A percentile compares a stretch with the other conserved stretches of the same genome.
phyloP scores from a whole-genome alignment of 2,329 filamentous ascomycete genomes.

The Aspergillus sp. region DNA sequence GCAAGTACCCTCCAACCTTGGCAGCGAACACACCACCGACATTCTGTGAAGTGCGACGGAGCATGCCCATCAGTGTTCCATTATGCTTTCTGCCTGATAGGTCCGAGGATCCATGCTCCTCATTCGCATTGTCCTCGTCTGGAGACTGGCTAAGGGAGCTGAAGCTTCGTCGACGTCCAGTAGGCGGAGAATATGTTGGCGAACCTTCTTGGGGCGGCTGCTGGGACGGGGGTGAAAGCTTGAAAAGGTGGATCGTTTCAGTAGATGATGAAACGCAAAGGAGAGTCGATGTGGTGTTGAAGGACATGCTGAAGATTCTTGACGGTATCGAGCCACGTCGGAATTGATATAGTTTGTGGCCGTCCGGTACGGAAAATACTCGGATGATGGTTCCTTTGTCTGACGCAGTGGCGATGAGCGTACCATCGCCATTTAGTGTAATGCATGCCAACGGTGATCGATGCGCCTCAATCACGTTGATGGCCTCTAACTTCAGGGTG shows the following conservation, averaged over 20 bases:
- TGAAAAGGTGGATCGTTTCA: conserved; percentile 96
- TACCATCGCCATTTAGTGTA: conserved; percentile 88
- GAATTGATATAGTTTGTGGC: conserved; percentile 94
- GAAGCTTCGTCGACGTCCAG: conserved; percentile 24
- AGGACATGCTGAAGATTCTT: conserved; percentile 97
- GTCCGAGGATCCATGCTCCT: conserved; percentile 32
- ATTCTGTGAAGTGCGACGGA: conserved; percentile 91
- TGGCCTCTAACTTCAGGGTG: conserved; percentile 80
- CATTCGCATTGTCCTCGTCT: conserved; percentile 32
- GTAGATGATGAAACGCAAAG: conserved; percentile 94
- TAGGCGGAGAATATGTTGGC: conserved; percentile 24
- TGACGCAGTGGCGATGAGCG: conserved; percentile 86
- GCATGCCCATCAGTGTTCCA: conserved; percentile 83
- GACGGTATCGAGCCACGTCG: conserved; percentile 92
- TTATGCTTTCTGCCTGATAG: conserved; percentile 51
- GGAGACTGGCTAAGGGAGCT: conserved; percentile 28
- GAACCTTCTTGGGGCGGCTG: conserved; percentile 24
- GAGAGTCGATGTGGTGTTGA: conserved; percentile 89
- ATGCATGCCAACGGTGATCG: conserved; percentile 88
- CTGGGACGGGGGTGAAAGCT: conserved; percentile 55
- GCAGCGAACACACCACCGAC: conserved; percentile 87
- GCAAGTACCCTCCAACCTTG: conserved; percentile 87
- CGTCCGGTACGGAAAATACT: conserved; percentile 87
- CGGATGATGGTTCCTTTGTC: conserved; percentile 97
- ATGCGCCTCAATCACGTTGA: conserved; percentile 95